These are phyloP conservation scores for Diaporthe caulivora DNA, from an alignment of 2,329 filamentous ascomycete species.

Conservation along the genomic window DNA sequence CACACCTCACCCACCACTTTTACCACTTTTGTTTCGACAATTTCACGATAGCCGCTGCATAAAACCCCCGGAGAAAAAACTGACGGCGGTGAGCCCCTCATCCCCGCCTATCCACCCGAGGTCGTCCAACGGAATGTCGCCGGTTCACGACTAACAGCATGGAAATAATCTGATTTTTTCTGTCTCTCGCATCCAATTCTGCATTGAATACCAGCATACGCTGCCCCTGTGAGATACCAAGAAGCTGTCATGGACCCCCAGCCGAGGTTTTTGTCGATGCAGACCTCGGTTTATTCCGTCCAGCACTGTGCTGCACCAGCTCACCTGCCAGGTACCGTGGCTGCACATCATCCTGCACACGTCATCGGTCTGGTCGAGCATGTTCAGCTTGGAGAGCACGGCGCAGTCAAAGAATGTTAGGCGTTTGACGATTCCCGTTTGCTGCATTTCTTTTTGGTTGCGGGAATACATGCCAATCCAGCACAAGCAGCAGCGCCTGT, in stretches of 20 bases:
- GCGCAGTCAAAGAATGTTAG: not conserved
- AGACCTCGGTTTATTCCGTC: not conserved
- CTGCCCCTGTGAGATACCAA: not conserved
- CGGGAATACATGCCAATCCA: not conserved
- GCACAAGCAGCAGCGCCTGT: not conserved
- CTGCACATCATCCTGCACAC: not conserved
- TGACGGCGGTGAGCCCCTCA: constrained; percentile 28
- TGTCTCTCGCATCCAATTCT: not conserved
- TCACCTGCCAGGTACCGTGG: constrained; percentile 3
- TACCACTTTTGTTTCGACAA: not conserved
- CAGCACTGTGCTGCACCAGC: constrained; percentile 1
- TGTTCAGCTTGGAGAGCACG: not conserved
- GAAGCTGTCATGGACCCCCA: not conserved
- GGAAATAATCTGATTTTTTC: not conserved
- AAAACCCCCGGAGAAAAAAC: constrained; percentile 8
- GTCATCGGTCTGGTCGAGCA: not conserved
- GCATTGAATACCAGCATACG: not conserved
- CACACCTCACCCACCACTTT: not conserved
- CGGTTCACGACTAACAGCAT: constrained; percentile 1
- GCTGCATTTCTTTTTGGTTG: not conserved
- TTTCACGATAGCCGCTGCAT: constrained; percentile 35
- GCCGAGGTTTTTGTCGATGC: not conserved
- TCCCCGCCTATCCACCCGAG: constrained; percentile 5
- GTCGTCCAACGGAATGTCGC: constrained; percentile 23
- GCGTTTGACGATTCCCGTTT: no score